Base-by-base conservation (phyloP, 768 basidiomycete species). In the Filobasidium wieringae region DNA sequence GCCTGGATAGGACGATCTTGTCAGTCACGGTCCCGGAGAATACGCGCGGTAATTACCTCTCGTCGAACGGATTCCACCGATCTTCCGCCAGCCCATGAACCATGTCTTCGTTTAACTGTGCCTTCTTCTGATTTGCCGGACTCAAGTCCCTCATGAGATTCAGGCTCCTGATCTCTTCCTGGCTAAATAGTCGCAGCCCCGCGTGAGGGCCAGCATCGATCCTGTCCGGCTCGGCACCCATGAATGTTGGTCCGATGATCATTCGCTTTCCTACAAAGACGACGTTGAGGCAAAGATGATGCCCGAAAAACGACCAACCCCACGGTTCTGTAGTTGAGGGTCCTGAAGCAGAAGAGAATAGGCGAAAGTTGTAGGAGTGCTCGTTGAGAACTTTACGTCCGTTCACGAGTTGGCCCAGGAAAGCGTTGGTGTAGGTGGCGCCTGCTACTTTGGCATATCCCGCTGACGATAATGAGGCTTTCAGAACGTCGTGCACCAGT, bases 1-100 rank as follows among this genome's bases (percentile, higher is more conserved):
- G 69, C 39, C 69, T 61, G 30, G 27, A 19, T 4, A 19, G 14
- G 22, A 60, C 34, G 19, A 65, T 59, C 56, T 64, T 68, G 52
- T 66, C 65, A 31, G 63, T 58, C 55, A 4, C 62, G 59, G 14
- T 63, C 65, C 7, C 57, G 61, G 49, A 63, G 45, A 37, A 64
- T 62, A 22, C 64, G 31, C 37, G 19, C 22, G 29, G 4, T 8
- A 36, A 37, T 53, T 41, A 57, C 55, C 59, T 54, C 57, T 70
- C 67, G 54, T 70, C 69, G 37, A 67, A 68, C 4, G 67, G 67
- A 53, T 70, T 70, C 69, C 69, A 70, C 22, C 68, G 40, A 27
- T 65, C 67, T 51, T 68, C 64, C 4, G 62, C 51, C 12, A 68
- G 53, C 3, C 61, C 61, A n/a, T 55, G 32, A 37, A 50, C 57